Evolutionary conservation across 805 yeast genomes (phyloP), one percentile per base, ranked within the genome.

Genomic region (Candida glaebosa): DNA sequence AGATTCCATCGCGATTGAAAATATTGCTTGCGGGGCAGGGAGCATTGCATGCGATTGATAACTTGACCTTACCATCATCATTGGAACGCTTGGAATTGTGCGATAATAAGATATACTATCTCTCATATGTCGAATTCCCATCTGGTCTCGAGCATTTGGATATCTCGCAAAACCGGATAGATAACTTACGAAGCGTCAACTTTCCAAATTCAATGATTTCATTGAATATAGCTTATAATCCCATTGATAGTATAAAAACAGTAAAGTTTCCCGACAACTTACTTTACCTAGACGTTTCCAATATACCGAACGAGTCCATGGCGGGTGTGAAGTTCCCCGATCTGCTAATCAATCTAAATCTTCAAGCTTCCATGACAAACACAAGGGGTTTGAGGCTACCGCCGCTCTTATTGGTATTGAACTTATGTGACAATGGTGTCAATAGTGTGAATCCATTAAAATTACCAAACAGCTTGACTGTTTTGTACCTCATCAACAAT

Each of bases 301-400:
- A 67, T 40, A 60, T 69, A 6, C 75, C 75, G 3, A 70, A 69
- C 46, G 75, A 70, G 46, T 60, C 71, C 7, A 69, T 70, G 75
- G 63, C 73, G 0, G 73, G 75, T 1, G 60, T 70, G n/a, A 69
- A 66, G 43, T 68, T 70, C 39, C 75, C 75, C 1, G 75, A 70
- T 40, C 57, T 51, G 54, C 49, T 64, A 22, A 50, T 51, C 17
- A 56, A 54, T 2, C 58, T 70, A 38, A 70, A 70, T 43, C 49
- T 70, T 9, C 74, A 69, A 47, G 65, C 64, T 39, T 65, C 73
- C 2, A 70, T 69, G 74, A 67, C 73, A 4, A 68, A 58, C 44
- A 69, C 73, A 1, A 49, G 75, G 38, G 75, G 75, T 0, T 53
- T 70, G 24, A 70, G 69, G 44, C 48, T 70, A 24, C 73, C 74